phyloP scores from a whole-genome alignment of 2,329 filamentous ascomycete species.

The Periconia sp. region DNA sequence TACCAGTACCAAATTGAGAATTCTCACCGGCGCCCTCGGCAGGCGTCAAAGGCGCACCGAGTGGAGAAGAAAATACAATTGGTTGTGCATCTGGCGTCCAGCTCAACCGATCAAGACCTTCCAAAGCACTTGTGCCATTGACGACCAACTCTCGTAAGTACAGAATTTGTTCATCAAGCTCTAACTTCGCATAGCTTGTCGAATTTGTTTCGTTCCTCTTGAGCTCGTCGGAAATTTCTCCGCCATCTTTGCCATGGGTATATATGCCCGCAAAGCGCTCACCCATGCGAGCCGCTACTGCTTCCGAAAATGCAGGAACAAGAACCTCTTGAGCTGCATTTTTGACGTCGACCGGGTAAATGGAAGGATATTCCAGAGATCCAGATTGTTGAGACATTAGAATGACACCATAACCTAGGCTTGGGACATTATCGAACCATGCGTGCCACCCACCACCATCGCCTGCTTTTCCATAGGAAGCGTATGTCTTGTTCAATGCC shows the following conservation, averaged over 20 bases:
- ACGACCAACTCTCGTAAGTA: conserved; percentile 34
- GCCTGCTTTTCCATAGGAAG: conserved; percentile 38
- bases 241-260: conserved; percentile 21
- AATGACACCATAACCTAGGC: conserved; percentile 37
- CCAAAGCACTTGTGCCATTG: conserved; percentile 35
- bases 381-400: conserved; percentile 27
- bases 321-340: conserved; percentile 29
- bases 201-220: conserved; percentile 6
- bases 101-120: conserved; percentile 32
- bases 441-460: conserved; percentile 39
- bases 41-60: conserved; percentile 32
- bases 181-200: conserved; percentile 28
- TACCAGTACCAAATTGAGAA: conserved; percentile 28
- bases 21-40: conserved; percentile 30
- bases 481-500: conserved; percentile 26
- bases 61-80: conserved; percentile 26
- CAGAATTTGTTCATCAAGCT: conserved; percentile 31
- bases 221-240: conserved; percentile 25
- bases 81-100: conserved; percentile 26
- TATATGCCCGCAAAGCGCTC: conserved; percentile 32
- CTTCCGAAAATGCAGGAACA: conserved; percentile 32
- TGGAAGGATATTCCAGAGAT: conserved; percentile 16
- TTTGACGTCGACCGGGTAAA: conserved; percentile 23
- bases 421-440: conserved; percentile 38
- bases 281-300: conserved; percentile 15